Evolutionary conservation across 345 rosid species (phyloP).

Genomic region (Arabidopsis arenosa): DNA sequence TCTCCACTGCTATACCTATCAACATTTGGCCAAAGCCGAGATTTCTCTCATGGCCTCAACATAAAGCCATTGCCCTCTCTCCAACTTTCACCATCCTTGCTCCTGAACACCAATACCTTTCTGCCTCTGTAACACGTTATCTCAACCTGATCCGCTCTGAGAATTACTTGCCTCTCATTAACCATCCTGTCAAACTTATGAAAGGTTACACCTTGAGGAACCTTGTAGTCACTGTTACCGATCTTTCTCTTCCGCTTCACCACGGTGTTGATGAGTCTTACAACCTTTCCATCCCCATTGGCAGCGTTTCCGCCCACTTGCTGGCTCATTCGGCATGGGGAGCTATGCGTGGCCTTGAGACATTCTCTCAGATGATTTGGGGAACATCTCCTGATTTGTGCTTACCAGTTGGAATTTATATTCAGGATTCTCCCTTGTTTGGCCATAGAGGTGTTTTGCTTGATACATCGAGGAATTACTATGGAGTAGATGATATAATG

Average conservation of each 20-base stretch:
- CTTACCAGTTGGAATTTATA: slow-evolving; percentile 55
- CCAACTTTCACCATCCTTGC: slow-evolving; percentile 56
- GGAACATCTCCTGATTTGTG: slow-evolving; percentile 49
- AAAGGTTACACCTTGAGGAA: slow-evolving; percentile 48
- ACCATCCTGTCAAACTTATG: slow-evolving; percentile 49
- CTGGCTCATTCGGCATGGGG: slow-evolving; percentile 74
- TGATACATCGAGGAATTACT: slow-evolving; percentile 87
- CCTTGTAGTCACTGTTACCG: slow-evolving; percentile 53
- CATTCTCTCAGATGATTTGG: slow-evolving; percentile 87
- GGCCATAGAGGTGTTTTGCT: slow-evolving; percentile 70
- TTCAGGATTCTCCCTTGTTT: slow-evolving; percentile 70
- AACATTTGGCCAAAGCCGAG: slow-evolving; percentile 84
- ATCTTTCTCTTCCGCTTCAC: slow-evolving; percentile 58
- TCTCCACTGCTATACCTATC: slow-evolving; percentile 38
- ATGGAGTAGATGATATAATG: slow-evolving; percentile 63
- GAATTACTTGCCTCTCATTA: slow-evolving; percentile 55
- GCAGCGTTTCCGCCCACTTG: slow-evolving; percentile 46
- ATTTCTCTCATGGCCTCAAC: slow-evolving; percentile 63
- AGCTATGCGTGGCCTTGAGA: slow-evolving; percentile 87
- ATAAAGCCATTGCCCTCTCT: slow-evolving; percentile 54
- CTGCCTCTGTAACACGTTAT: slow-evolving; percentile 61
- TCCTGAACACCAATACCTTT: slow-evolving; percentile 58
- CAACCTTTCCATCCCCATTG: slow-evolving; percentile 56
- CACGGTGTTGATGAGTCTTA: slow-evolving; percentile 83
- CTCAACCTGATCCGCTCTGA: slow-evolving; percentile 51